These are phyloP conservation scores for Hanseniaspora lindneri DNA, from an alignment of 805 yeast genomes.

Conservation along the genomic window DNA sequence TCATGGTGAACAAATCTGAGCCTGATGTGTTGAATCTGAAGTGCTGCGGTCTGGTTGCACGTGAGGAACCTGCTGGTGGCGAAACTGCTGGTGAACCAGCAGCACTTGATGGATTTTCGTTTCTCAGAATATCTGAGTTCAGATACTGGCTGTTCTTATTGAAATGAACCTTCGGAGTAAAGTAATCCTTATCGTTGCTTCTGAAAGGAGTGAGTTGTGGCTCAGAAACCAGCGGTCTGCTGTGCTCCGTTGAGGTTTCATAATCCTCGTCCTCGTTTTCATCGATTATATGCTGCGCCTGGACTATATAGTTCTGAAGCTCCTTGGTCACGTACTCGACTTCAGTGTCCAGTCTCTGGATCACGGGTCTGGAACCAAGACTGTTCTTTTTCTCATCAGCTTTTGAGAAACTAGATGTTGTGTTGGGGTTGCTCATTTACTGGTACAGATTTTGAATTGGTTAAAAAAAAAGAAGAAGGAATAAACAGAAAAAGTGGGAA, in stretches of 20 bases:
- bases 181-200: conserved; percentile 10
- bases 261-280: conserved; percentile 6
- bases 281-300: conserved; percentile 7
- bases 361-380: neutral
- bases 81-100: neutral
- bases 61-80: neutral
- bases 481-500: no score
- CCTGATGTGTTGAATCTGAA: conserved; percentile 5
- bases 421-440: neutral
- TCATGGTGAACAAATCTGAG: conserved; percentile 4
- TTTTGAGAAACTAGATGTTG: neutral
- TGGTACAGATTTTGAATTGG: no score
- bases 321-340: conserved; percentile 15
- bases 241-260: neutral
- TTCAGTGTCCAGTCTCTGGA: conserved; percentile 12
- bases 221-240: neutral
- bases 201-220: conserved; percentile 3
- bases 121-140: neutral
- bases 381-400: neutral
- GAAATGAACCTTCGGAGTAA: neutral
- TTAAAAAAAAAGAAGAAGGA: no score
- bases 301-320: conserved; percentile 11
- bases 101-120: neutral
- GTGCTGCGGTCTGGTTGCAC: conserved; percentile 4
- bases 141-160: neutral